Evolutionary conservation across 1,284 basidiomycete genomes (phyloP).

Genomic region (Anthracocystis walkeri): DNA sequence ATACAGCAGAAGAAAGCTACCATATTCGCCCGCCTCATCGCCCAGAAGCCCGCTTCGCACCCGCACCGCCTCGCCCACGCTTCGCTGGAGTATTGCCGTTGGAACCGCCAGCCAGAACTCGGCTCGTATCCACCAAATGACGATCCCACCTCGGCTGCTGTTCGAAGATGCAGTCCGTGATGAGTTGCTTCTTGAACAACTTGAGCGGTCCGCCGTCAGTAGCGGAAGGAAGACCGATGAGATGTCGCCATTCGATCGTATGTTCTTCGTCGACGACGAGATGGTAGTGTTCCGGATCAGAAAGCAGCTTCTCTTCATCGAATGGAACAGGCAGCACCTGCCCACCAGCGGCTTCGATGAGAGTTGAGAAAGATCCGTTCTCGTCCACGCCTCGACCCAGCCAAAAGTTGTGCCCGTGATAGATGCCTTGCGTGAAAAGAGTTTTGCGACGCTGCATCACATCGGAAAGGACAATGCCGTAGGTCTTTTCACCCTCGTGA

Average conservation of each 20-base stretch:
- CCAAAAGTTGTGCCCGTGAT: conserved; percentile 45
- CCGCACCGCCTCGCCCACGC: conserved; percentile 14
- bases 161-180: conserved; percentile 40
- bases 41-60: conserved; percentile 11
- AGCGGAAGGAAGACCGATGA: conserved; percentile 18
- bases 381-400: conserved; percentile 40
- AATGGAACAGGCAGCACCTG: conserved; percentile 20
- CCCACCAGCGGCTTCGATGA: conserved; percentile 40
- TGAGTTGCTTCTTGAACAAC: conserved; percentile 37
- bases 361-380: conserved; percentile 21
- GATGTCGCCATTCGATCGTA: conserved; percentile 26
- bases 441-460: conserved; percentile 23
- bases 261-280: conserved; percentile 34
- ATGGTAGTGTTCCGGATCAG: conserved; percentile 33
- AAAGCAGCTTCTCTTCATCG: conserved; percentile 28
- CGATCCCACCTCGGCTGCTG: conserved; percentile 43
- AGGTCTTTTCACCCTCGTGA: conserved; percentile 28
- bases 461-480: conserved; percentile 30
- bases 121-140: conserved; percentile 21
- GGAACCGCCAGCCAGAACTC: conserved; percentile 4
- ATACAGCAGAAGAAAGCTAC: not conserved
- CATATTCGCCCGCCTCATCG: not conserved
- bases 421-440: conserved; percentile 27
- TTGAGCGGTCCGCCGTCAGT: conserved; percentile 23
- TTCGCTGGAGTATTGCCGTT: conserved; percentile 14